Percentiles rank a stretch among this genome's conserved stretches.
phyloP scores from a whole-genome alignment of 2,329 filamentous ascomycete genomes.

The Lachnellula hyalina region DNA sequence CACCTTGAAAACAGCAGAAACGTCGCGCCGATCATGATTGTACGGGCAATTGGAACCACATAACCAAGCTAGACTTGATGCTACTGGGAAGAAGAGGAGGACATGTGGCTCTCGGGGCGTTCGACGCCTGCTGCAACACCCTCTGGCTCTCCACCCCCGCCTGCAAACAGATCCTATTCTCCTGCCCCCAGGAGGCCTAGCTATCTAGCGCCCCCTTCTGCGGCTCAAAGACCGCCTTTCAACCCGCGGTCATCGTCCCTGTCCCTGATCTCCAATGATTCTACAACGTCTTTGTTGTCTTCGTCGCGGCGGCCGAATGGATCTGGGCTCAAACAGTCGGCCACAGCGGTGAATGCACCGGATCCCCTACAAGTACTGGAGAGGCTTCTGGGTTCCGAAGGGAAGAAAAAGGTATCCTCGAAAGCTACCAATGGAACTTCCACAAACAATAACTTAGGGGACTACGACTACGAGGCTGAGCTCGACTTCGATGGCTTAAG shows the following conservation, averaged over 20 bases:
- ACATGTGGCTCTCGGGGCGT: slow-evolving; percentile 81
- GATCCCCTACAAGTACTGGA: slow-evolving; percentile 70
- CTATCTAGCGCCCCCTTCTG: slow-evolving; percentile 62
- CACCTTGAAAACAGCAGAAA: neutral
- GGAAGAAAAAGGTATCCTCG: slow-evolving; percentile 14
- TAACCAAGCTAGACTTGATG: slow-evolving; percentile 1
- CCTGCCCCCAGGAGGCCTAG: slow-evolving; percentile 64
- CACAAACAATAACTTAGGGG: slow-evolving; percentile 28
- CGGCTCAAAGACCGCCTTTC: slow-evolving; percentile 62
- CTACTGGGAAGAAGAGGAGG: slow-evolving; percentile 6
- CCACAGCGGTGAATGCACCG: slow-evolving; percentile 46
- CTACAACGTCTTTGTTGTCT: slow-evolving; percentile 68
- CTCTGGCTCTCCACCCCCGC: slow-evolving; percentile 52
- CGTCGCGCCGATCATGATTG: slow-evolving; percentile 3
- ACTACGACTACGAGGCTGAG: slow-evolving; percentile 55
- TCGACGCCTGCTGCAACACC: slow-evolving; percentile 41
- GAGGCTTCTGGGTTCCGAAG: slow-evolving; percentile 27
- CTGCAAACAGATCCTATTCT: slow-evolving; percentile 64
- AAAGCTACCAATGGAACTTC: slow-evolving; percentile 6
- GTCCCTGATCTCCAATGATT: slow-evolving; percentile 72
- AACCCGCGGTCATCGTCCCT: slow-evolving; percentile 71
- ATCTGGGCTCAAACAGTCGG: slow-evolving; percentile 58
- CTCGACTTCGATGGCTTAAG: slow-evolving; percentile 77
- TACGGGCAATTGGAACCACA: neutral
- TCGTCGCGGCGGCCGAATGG: slow-evolving; percentile 61